A percentile compares a stretch with the other conserved stretches of the same genome.
Evolutionary conservation across 805 yeast species (phyloP).

Genomic region (Metschnikowia picachoensis): DNA sequence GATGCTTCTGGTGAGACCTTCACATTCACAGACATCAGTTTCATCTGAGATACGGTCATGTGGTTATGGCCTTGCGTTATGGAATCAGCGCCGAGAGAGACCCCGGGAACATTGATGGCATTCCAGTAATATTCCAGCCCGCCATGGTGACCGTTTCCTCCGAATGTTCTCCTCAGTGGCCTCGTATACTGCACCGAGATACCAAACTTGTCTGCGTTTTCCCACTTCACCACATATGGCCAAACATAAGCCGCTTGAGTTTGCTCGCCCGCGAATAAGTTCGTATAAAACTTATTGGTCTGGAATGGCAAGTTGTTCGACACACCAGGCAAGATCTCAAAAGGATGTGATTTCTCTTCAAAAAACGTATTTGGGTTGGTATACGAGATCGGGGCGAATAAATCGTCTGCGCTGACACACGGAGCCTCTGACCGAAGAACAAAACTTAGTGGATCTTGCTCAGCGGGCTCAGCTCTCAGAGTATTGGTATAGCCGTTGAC

Average conservation of each 20-base stretch:
- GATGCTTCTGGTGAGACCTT: constrained; percentile 18
- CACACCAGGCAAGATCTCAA: constrained; percentile 47
- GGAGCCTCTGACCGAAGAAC: background rate
- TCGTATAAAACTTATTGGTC: constrained; percentile 76
- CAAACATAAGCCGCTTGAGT: constrained; percentile 54
- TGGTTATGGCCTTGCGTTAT: constrained; percentile 35
- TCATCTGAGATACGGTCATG: constrained; percentile 47
- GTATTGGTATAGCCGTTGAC: too few relatives aligned
- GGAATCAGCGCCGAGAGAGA: constrained; percentile 51
- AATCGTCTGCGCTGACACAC: constrained; percentile 19
- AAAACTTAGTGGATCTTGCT: too few relatives aligned
- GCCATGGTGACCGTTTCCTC: constrained; percentile 39
- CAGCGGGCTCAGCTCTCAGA: too few relatives aligned
- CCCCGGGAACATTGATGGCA: constrained; percentile 27
- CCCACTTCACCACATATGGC: constrained; percentile 65
- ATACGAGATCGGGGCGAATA: constrained; percentile 47
- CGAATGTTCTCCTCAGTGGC: constrained; percentile 39
- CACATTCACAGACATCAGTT: constrained; percentile 31
- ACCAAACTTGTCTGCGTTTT: constrained; percentile 44
- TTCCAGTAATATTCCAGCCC: too few relatives aligned
- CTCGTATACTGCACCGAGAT: constrained; percentile 60
- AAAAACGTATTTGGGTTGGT: constrained; percentile 41
- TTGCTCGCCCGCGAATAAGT: constrained; percentile 55
- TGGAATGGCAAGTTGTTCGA: constrained; percentile 44
- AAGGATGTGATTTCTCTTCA: constrained; percentile 41